These are phyloP conservation scores for Globisporangium uncinulatum DNA, from an alignment of 352 stramenopile genomes.

Conservation along the genomic window DNA sequence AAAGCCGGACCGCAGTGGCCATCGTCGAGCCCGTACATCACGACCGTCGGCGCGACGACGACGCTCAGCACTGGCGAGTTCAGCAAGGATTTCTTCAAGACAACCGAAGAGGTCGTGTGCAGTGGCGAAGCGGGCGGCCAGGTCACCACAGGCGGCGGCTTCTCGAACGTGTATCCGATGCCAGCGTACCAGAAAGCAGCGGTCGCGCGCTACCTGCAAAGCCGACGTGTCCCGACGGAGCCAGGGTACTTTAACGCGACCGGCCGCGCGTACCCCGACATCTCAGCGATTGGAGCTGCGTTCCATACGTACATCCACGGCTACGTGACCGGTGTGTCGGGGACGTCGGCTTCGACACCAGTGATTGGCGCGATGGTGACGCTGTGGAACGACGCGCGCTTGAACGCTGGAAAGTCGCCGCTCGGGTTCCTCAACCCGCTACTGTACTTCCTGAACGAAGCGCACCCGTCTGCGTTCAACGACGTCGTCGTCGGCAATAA, in stretches of 20 bases:
- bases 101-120: slow-evolving; percentile 73
- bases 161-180: slow-evolving; percentile 76
- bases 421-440: slow-evolving; percentile 87
- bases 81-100: slow-evolving; percentile 52
- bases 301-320: slow-evolving; percentile 69
- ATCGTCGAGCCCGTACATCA: slow-evolving; percentile 86
- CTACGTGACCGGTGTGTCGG: slow-evolving; percentile 40
- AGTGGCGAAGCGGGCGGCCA: slow-evolving; percentile 58
- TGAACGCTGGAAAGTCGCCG: slow-evolving; percentile 72
- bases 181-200: slow-evolving; percentile 71
- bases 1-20: slow-evolving; percentile 72
- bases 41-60: slow-evolving; percentile 88
- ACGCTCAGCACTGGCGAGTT: slow-evolving; percentile 22
- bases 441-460: slow-evolving; percentile 71
- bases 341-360: slow-evolving; percentile 85
- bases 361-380: slow-evolving; percentile 83
- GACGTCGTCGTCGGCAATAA: slow-evolving; percentile 87
- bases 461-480: slow-evolving; percentile 59
- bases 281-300: slow-evolving; percentile 63
- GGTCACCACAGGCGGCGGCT: slow-evolving; percentile 86
- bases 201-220: slow-evolving; percentile 62
- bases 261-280: slow-evolving; percentile 87
- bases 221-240: slow-evolving; percentile 32
- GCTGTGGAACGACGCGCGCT: slow-evolving; percentile 79
- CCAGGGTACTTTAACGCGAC: slow-evolving; percentile 73